These are phyloP conservation scores for Voacanga thouarsii DNA, from an alignment of 257 asterid genomes.

Conservation along the genomic window DNA sequence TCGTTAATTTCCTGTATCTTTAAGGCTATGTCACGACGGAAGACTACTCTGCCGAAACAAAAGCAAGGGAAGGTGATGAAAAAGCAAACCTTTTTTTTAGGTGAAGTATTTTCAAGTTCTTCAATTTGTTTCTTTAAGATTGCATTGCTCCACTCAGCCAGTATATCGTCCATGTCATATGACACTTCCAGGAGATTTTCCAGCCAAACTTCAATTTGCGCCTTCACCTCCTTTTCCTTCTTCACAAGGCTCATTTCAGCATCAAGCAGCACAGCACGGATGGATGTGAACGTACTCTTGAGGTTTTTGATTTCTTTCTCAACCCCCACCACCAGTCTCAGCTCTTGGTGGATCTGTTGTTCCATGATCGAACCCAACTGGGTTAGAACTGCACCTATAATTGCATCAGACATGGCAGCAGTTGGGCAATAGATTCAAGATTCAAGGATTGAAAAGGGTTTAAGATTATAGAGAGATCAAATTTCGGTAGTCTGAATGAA, in stretches of 20 bases:
- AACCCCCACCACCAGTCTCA: conserved; percentile 44
- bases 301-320: conserved; percentile 44
- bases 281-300: conserved; percentile 33
- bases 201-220: conserved; percentile 39
- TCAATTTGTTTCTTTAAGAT: conserved; percentile 27
- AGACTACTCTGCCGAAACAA: conserved; percentile 28
- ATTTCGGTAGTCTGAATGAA: neutral
- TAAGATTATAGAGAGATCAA: neutral
- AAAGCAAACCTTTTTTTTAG: conserved; percentile 44
- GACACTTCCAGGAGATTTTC: conserved; percentile 49
- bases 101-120: conserved; percentile 17
- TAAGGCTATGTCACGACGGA: conserved; percentile 54
- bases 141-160: conserved; percentile 53
- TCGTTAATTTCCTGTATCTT: conserved; percentile 40
- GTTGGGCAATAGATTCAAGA: neutral
- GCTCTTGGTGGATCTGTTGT: conserved; percentile 36
- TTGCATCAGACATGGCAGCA: conserved; percentile 49
- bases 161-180: conserved; percentile 60
- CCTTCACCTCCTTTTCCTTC: conserved; percentile 27
- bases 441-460: neutral
- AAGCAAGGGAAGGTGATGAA: conserved; percentile 29
- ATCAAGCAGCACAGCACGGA: conserved; percentile 53
- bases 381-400: conserved; percentile 46
- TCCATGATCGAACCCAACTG: conserved; percentile 43
- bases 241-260: conserved; percentile 61